A percentile compares a stretch with the other conserved stretches of the same genome.
These are phyloP conservation scores for Volvox africanus DNA, from an alignment of 139 green algal species.

Conservation along the genomic window DNA sequence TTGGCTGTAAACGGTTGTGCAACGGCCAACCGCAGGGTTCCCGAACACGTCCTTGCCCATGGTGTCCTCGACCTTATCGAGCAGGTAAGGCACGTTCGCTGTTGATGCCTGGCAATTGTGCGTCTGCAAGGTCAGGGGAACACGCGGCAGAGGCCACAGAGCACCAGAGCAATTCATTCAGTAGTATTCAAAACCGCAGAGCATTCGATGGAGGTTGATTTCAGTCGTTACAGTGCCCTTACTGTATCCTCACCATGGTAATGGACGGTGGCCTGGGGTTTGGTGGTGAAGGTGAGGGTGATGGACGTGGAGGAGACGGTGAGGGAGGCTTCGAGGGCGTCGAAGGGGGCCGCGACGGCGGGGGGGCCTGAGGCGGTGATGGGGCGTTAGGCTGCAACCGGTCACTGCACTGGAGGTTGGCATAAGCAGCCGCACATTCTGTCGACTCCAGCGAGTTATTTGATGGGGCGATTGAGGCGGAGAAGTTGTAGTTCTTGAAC, in stretches of 20 bases:
- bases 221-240: too few species aligned
- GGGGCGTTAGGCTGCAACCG: not conserved
- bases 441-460: not conserved
- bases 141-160: too few species aligned
- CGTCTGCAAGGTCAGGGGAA: too few species aligned
- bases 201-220: too few species aligned
- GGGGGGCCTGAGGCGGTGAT: not conserved
- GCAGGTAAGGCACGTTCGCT: slow-evolving; percentile 7
- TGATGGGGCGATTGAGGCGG: not conserved
- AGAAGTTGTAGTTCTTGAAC: slow-evolving; percentile 6
- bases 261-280: too few species aligned
- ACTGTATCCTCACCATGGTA: too few species aligned
- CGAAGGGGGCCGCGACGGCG: not conserved
- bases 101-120: not conserved
- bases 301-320: too few species aligned
- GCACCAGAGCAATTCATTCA: too few species aligned
- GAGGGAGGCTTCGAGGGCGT: too few species aligned
- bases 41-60: not conserved
- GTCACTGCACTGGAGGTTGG: not conserved
- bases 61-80: not conserved
- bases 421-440: not conserved
- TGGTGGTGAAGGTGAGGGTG: too few species aligned
- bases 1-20: not conserved
- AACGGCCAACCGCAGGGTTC: not conserved
- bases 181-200: too few species aligned